These are phyloP conservation scores for Penicillium sp. DNA, from an alignment of 2,329 filamentous ascomycete genomes.

Conservation along the genomic window DNA sequence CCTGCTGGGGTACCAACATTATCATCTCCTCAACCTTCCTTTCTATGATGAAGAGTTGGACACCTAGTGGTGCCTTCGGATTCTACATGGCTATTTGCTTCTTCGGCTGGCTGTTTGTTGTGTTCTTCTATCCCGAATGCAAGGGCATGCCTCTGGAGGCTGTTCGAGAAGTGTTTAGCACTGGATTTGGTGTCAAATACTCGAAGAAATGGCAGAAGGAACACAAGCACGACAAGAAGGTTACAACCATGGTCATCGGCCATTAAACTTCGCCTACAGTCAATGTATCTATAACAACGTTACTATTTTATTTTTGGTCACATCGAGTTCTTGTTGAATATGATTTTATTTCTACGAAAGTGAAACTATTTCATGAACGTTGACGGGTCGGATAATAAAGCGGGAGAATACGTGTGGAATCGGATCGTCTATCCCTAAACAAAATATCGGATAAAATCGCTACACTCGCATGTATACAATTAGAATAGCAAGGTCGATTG, in stretches of 20 bases:
- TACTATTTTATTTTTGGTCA: neutral
- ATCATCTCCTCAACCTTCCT: slow-evolving; percentile 55
- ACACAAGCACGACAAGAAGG: slow-evolving; percentile 21
- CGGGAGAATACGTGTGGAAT: too few species aligned
- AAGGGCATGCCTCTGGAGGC: slow-evolving; percentile 61
- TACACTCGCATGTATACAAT: too few species aligned
- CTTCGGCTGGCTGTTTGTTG: slow-evolving; percentile 52
- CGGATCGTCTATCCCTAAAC: too few species aligned
- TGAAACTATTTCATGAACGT: too few species aligned
- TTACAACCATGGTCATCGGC: slow-evolving; percentile 7
- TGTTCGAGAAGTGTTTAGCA: slow-evolving; percentile 55
- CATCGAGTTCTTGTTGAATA: neutral
- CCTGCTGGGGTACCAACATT: slow-evolving; percentile 29
- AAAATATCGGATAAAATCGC: too few species aligned
- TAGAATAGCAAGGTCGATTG: too few species aligned
- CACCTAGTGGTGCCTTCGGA: slow-evolving; percentile 55
- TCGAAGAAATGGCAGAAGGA: slow-evolving; percentile 46
- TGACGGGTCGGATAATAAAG: too few species aligned
- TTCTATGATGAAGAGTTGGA: slow-evolving; percentile 54
- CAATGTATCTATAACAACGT: neutral
- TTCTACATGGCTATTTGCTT: slow-evolving; percentile 58
- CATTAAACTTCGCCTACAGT: neutral
- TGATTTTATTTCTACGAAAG: too few species aligned
- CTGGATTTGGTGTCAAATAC: slow-evolving; percentile 53
- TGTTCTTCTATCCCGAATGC: slow-evolving; percentile 59